Evolutionary conservation across 2,329 filamentous ascomycete genomes (phyloP), one percentile per base, ranked within the genome.

Genomic region (Penicillium sp.): DNA sequence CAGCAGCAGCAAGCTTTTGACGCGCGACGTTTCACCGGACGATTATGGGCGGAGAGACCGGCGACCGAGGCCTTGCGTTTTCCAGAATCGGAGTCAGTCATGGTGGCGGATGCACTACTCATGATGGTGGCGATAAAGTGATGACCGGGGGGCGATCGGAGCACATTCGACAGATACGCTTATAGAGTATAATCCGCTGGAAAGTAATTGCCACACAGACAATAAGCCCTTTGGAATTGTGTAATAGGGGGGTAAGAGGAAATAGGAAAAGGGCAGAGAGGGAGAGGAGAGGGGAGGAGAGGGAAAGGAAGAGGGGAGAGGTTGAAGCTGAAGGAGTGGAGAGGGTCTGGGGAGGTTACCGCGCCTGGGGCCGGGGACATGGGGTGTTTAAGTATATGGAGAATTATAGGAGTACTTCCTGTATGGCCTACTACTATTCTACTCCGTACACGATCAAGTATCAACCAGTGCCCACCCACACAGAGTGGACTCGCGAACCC

Each of bases 1-100:
- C 93, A 97, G 70, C 90, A 92, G 64, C 92, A 91, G 76, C 93
- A 97, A 19, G 93, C 93, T 69, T 94, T 91, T 10, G 93, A 92
- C n/a, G 93, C 93, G 73, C 93, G 86, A 71, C 93, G 85, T 79
- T 97, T 97, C 56, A 89, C 86, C 57, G 85, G 85, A 60, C 84
- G 81, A 71, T 82, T 76, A 58, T 79, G 76, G 64, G 79, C 79
- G 57, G 83, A 79, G 48, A 88, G 75, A 30, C 84, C 84, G 28
- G 85, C 85, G 59, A 81, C 78, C 43, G 83, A 81, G 46, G 83
- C 82, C 69, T 86, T 87, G 64, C 86, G 82, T 76, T 88, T 88
- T 62, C 71, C 73, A 48, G 75, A 66, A 43, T 77, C 73, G 25
- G 67, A 65, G 45, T 78, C 75, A 48, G 70, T 66, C 72, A 74